A percentile compares a stretch with the other conserved stretches of the same genome.
Conservation (phyloP, 192 early-diverging fungal genomes). For the Funneliformis mosseae region DNA sequence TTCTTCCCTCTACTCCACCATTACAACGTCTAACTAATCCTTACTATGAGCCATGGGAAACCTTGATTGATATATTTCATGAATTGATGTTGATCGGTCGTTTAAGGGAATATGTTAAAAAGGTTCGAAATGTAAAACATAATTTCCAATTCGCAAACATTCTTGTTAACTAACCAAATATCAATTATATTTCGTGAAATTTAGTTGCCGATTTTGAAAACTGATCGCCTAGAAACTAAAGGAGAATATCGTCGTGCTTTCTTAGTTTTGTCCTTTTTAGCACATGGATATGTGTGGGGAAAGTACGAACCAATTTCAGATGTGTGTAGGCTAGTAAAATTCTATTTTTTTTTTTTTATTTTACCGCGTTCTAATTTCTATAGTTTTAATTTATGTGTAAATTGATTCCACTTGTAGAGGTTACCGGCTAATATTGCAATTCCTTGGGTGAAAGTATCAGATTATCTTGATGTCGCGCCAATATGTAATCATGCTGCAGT, state of each 20-base stretch:
- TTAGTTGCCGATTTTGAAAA: slow-evolving; percentile 79
- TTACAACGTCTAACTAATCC: slow-evolving; percentile 69
- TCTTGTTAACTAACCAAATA: neutral
- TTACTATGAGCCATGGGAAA: slow-evolving; percentile 90
- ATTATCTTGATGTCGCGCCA: slow-evolving; percentile 80
- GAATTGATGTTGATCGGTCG: slow-evolving; percentile 71
- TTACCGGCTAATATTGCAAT: slow-evolving; percentile 78
- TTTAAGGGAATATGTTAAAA: slow-evolving; percentile 63
- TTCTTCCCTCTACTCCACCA: slow-evolving; percentile 80
- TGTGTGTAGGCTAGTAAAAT: slow-evolving; percentile 44
- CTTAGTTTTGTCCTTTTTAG: slow-evolving; percentile 82
- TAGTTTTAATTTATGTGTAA: neutral
- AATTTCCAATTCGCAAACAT: neutral
- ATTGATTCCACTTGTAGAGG: slow-evolving; percentile 40
- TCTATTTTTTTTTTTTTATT: slow-evolving; percentile 16
- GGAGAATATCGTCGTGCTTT: slow-evolving; percentile 88
- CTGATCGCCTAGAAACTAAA: slow-evolving; percentile 55
- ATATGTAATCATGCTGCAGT: slow-evolving; percentile 86
- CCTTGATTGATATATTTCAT: slow-evolving; percentile 75
- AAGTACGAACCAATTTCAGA: slow-evolving; percentile 74
- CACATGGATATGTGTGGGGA: slow-evolving; percentile 92
- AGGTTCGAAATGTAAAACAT: slow-evolving; percentile 52
- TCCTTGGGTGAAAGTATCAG: slow-evolving; percentile 79
- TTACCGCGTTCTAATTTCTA: neutral
- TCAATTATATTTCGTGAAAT: neutral